Evolutionary conservation across 768 basidiomycete species (phyloP).

Genomic region (Phaffia tasmanica): DNA sequence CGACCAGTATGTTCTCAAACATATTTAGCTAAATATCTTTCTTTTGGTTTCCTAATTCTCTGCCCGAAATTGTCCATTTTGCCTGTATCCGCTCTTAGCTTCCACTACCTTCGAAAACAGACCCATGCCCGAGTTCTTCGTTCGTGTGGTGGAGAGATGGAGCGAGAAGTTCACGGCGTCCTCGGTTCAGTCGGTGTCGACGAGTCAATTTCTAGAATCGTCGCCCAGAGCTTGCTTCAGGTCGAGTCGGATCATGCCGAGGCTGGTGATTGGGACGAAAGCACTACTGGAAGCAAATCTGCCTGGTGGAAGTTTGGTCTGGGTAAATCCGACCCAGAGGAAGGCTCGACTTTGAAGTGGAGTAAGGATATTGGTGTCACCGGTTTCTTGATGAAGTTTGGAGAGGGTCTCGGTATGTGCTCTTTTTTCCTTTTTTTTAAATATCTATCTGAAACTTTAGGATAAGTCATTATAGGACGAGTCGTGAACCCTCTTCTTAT

Average conservation of each 20-base stretch:
- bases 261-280: constrained; percentile 48
- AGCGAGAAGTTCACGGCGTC: constrained; percentile 80
- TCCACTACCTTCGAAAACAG: constrained; percentile 23
- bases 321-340: constrained; percentile 43
- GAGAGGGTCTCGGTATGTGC: constrained; percentile 70
- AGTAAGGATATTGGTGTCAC: constrained; percentile 74
- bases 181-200: constrained; percentile 85
- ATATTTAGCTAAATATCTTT: too few relatives aligned
- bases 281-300: constrained; percentile 29
- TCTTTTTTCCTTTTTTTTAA: neutral
- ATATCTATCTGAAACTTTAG: too few relatives aligned
- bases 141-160: constrained; percentile 89
- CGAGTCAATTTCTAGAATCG: constrained; percentile 61
- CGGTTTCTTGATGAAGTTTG: constrained; percentile 88
- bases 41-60: neutral
- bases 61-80: neutral
- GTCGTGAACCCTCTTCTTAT: neutral
- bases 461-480: neutral
- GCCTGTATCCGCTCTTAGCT: constrained; percentile 9
- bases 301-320: constrained; percentile 27
- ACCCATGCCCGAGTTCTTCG: constrained; percentile 62
- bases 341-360: constrained; percentile 48
- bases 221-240: constrained; percentile 58
- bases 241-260: constrained; percentile 37
- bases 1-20: constrained; percentile 54